phyloP scores from a whole-genome alignment of 495 filamentous ascomycete species.

The Aspergillus indologenus region DNA sequence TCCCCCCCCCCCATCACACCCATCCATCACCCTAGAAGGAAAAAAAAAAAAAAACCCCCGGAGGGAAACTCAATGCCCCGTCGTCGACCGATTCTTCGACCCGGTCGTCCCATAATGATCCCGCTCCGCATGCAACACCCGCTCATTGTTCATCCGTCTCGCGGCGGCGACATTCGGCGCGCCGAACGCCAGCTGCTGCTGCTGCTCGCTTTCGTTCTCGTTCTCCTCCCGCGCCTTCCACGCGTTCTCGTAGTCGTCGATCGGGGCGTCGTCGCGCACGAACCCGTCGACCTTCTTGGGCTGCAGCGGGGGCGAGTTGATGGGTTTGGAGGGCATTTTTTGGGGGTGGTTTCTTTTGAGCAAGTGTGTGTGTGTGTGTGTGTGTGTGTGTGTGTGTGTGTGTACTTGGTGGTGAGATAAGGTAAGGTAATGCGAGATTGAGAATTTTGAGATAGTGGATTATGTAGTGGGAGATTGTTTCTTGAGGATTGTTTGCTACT shows the following conservation, averaged over 20 bases:
- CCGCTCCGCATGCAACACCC: not conserved
- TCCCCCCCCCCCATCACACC: not conserved
- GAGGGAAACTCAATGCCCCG: not conserved
- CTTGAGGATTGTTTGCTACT: no score
- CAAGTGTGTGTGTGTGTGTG: no score
- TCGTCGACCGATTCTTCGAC: constrained; percentile 8
- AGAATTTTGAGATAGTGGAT: no score
- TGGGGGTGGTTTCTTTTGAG: no score
- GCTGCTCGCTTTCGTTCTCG: not conserved
- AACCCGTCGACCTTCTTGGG: constrained; percentile 9
- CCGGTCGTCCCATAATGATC: not conserved
- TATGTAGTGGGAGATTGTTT: no score
- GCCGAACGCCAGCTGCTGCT: not conserved
- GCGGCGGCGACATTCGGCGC: constrained; percentile 10
- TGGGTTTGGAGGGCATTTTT: constrained; percentile 10
- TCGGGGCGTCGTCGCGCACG: constrained; percentile 8
- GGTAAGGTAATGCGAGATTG: no score
- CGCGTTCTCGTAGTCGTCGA: constrained; percentile 10
- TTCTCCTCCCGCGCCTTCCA: not conserved
- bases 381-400: no score
- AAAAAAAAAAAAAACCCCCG: no score
- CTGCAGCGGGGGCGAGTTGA: constrained; percentile 3
- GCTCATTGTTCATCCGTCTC: constrained; percentile 6
- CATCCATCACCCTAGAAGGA: no score
- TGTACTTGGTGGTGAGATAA: no score